Evolutionary conservation across 345 rosid genomes (phyloP).

Genomic region (Clarkia xantiana): DNA sequence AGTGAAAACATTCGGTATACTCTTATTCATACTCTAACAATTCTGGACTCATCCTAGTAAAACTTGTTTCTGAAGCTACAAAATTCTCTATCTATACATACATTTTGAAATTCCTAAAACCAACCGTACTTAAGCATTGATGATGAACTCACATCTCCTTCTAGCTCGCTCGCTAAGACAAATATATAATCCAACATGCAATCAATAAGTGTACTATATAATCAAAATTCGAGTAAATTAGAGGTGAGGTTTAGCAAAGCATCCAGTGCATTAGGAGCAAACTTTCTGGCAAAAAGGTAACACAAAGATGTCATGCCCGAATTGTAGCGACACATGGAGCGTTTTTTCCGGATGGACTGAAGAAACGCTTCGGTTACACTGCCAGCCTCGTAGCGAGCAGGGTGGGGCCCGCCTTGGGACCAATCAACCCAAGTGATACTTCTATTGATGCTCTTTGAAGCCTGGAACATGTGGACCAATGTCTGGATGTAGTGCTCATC

Average conservation of each 20-base stretch:
- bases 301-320: conserved; percentile 48
- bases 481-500: conserved; percentile 92
- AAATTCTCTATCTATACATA: no score
- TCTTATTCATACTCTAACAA: no score
- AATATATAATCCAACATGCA: no score
- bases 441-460: conserved; percentile 49
- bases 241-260: conserved; percentile 62
- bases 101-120: no score
- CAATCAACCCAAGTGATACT: conserved; percentile 90
- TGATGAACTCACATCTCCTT: no score
- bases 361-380: conserved; percentile 55
- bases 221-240: conserved; percentile 47
- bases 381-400: conserved; percentile 39
- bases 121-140: no score
- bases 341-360: conserved; percentile 44
- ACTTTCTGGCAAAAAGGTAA: conserved; percentile 82
- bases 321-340: conserved; percentile 49
- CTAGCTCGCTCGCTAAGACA: no score
- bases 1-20: no score
- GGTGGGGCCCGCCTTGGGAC: conserved; percentile 86
- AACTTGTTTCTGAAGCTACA: no score
- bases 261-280: conserved; percentile 54
- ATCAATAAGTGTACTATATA: no score
- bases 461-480: conserved; percentile 65
- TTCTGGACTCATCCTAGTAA: no score